A percentile compares a stretch with the other conserved stretches of the same genome.
Conservation (phyloP, 2,329 filamentous ascomycete genomes). For the Bipolaris cookei region DNA sequence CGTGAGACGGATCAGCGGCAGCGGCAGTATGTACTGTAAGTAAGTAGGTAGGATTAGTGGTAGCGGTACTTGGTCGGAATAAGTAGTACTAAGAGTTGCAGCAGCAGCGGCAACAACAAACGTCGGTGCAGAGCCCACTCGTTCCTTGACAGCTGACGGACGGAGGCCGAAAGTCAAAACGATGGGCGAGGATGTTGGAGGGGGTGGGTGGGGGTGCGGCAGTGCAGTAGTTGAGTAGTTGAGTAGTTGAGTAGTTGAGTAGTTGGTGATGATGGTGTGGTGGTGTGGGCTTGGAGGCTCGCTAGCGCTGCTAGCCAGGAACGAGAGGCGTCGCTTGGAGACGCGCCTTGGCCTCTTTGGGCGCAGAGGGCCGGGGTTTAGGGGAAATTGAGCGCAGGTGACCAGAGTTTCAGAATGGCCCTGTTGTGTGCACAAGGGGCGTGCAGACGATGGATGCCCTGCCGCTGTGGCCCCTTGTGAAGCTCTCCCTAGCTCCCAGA, state of each 20-base stretch:
- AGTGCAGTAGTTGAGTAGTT: too few species aligned
- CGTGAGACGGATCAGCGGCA: background rate
- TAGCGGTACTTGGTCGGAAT: too few species aligned
- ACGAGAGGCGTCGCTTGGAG: constrained; percentile 16
- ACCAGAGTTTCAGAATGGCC: constrained; percentile 23
- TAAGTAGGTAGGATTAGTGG: too few species aligned
- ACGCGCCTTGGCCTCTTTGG: constrained; percentile 7
- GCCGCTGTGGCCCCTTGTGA: background rate
- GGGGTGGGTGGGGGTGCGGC: background rate
- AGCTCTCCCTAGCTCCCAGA: background rate
- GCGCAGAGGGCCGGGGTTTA: constrained; percentile 14
- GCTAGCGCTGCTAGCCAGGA: constrained; percentile 19
- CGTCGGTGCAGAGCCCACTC: background rate
- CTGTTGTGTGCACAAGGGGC: background rate
- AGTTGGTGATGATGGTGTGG: background rate
- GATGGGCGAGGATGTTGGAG: background rate
- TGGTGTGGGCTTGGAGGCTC: background rate
- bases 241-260: too few species aligned
- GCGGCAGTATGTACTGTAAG: background rate
- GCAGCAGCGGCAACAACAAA: background rate
- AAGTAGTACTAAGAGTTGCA: background rate
- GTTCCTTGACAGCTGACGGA: background rate
- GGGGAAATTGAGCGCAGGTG: constrained; percentile 19
- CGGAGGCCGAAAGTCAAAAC: background rate
- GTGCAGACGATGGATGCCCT: background rate